A percentile compares a stretch with the other conserved stretches of the same genome.
These are phyloP conservation scores for Nitzschia inconspicua DNA, from an alignment of 108 stramenopile genomes.

Conservation along the genomic window DNA sequence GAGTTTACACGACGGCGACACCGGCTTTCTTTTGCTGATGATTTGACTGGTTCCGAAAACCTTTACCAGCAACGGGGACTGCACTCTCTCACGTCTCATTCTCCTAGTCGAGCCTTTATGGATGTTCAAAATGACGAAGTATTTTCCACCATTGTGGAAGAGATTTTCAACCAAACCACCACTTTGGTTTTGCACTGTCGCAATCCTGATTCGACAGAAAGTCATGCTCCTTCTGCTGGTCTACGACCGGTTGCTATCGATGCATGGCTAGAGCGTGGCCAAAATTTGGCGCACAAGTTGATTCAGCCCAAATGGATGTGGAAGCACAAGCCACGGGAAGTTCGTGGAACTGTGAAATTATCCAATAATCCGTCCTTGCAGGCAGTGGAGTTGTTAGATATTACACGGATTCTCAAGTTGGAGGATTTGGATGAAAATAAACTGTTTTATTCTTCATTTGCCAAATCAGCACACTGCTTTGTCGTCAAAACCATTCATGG, in stretches of 20 bases:
- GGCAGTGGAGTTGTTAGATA: slow-evolving; percentile 46
- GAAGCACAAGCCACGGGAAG: slow-evolving; percentile 17
- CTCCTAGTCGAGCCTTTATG: background rate
- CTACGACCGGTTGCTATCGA: slow-evolving; percentile 26
- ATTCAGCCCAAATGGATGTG: slow-evolving; percentile 48
- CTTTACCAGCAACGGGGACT: background rate
- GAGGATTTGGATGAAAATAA: slow-evolving; percentile 17
- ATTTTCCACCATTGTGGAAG: slow-evolving; percentile 13
- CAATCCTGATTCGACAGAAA: background rate
- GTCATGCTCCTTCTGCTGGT: background rate
- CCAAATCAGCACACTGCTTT: slow-evolving; percentile 26
- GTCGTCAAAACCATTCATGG: slow-evolving; percentile 27
- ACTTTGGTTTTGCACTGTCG: slow-evolving; percentile 35
- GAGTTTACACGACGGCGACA: slow-evolving; percentile 25
- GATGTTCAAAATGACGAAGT: slow-evolving; percentile 3
- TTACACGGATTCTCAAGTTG: slow-evolving; percentile 34
- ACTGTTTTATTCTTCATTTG: slow-evolving; percentile 25
- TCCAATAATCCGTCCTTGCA: background rate
- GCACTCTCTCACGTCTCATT: background rate
- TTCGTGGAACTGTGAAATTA: no score
- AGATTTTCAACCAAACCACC: slow-evolving; percentile 31
- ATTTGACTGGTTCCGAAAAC: background rate
- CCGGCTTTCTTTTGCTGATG: background rate
- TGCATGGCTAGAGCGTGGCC: slow-evolving; percentile 55
- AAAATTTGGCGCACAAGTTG: slow-evolving; percentile 15